A percentile compares a stretch with the other conserved stretches of the same genome.
Conservation (phyloP, 2,329 filamentous ascomycete genomes). For the Trichoderma cornu-damae region DNA sequence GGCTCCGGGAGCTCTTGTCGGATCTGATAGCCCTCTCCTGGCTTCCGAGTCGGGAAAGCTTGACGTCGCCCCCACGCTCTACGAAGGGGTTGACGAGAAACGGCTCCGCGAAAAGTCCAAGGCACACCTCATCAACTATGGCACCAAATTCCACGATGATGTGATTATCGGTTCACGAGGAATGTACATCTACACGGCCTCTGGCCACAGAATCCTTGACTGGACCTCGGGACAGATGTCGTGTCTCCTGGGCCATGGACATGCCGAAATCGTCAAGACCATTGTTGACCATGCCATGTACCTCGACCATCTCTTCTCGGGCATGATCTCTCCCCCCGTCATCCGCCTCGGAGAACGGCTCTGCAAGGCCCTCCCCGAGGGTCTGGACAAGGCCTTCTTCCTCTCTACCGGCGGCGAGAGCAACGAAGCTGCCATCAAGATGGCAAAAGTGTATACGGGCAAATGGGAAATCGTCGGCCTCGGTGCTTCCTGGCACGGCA, state of each 20-base stretch:
- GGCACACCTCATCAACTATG: slow-evolving; percentile 27
- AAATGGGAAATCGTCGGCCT: slow-evolving; percentile 61
- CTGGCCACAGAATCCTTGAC: slow-evolving; percentile 47
- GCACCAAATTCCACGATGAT: slow-evolving; percentile 27
- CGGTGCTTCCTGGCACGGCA: slow-evolving; percentile 55
- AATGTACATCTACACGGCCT: slow-evolving; percentile 42
- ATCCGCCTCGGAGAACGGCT: slow-evolving; percentile 50
- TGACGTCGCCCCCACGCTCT: slow-evolving; percentile 21
- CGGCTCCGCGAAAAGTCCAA: slow-evolving; percentile 24
- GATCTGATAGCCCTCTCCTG: slow-evolving; percentile 12
- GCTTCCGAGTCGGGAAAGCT: slow-evolving; percentile 12
- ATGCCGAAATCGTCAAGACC: slow-evolving; percentile 53
- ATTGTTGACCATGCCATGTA: slow-evolving; percentile 44
- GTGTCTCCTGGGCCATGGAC: slow-evolving; percentile 52
- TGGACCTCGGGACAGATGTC: slow-evolving; percentile 59
- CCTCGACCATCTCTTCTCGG: slow-evolving; percentile 55
- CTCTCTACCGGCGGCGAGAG: slow-evolving; percentile 53
- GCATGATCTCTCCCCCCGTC: slow-evolving; percentile 55
- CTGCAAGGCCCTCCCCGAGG: slow-evolving; percentile 42
- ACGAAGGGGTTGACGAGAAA: slow-evolving; percentile 22
- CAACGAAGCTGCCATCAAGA: slow-evolving; percentile 58
- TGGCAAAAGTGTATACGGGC: slow-evolving; percentile 59
- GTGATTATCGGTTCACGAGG: slow-evolving; percentile 42
- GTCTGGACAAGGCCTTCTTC: slow-evolving; percentile 53
- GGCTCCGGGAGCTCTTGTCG: slow-evolving; percentile 24